Evolutionary conservation across 2,329 filamentous ascomycete species (phyloP), one percentile per base, ranked within the genome.

Genomic region (Aspergillus candidus): DNA sequence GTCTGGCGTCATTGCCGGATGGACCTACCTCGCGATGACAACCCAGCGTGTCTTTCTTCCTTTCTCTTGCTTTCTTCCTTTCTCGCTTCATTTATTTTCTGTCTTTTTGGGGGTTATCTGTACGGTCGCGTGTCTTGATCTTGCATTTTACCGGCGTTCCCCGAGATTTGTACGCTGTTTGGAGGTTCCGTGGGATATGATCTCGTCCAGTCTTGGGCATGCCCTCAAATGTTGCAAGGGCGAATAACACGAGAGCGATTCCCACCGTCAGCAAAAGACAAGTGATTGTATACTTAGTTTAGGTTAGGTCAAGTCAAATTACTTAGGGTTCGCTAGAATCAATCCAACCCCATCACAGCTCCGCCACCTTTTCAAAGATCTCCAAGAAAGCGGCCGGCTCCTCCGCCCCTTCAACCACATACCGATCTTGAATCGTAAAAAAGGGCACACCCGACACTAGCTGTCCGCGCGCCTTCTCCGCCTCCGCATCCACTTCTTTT

Each of bases 391-490:
- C 76, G 36, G 73, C 70, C 2, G 82, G 74, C 47, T 88, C 84
- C 67, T 89, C 82, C 1, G 86, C 86, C 1, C 86, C 87, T 22
- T 80, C 76, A 27, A 91, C 64, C 53, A 82, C 77, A 63, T 80
- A 83, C 53, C 71, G 72, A 2, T 73, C 82, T 57, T 90, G 83
- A 50, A 93, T 77, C 11, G 80, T 80, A 61, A 88, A 90, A 61
- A 86, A 79, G 6, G 87, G 86, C 49, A 93, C 87, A 1, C 85
- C 85, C 42, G 68, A 74, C 32, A 90, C 74, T 43, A 72, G 71
- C 56, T 75, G 72, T 64, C 60, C 66, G 58, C 62, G 73, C 32
- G 79, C 75, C 51, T 73, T 67, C 22, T 66, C 58, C 5, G 79
- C 79, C 57, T 82, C 76, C 32, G 54, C 54, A 58, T 83, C 79